Evolutionary conservation across 352 stramenopile species (phyloP), one percentile per base, ranked within the genome.

Genomic region (Phytophthora quininea): DNA sequence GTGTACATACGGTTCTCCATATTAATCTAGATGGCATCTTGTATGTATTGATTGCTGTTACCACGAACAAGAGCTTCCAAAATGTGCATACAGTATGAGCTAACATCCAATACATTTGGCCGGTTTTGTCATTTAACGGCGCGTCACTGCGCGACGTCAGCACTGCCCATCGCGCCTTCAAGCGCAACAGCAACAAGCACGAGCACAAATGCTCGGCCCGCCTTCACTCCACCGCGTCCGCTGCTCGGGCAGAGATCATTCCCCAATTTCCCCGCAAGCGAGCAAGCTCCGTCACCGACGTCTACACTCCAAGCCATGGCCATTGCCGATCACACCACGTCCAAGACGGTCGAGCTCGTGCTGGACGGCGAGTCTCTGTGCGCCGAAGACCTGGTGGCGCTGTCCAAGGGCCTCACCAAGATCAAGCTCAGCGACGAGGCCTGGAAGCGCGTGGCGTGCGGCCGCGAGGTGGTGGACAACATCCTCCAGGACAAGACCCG

Each of bases 401-500:
- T 95, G 33, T 91, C 81, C 56, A 88, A 85, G 54, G 81, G 88
- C 54, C 54, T 73, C 54, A 83, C 69, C 50, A 82, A 61, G 29
- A 76, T 95, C 63, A 64, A 75, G 43, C 75, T 96, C 42, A 92
- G 77, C 59, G 43, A 70, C 8, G 79, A 91, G 31, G 86, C 84
- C 29, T 93, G 86, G 88, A 82, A 87, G 60, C 86, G 87, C 49
- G 87, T 95, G n/a, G 69, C 80, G 4, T 79, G 73, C 54, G 74
- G 84, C 40, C 79, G 86, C 35, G 79, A 93, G 8, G 89, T 96
- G 58, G 88, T 96, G 8, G 89, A 96, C 73, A 91, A 90, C 65
- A 95, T 96, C 74, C 77, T 97, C 49, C 80, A 90, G 64, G 86
- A 91, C 67, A 83, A 74, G 27, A 80, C 80, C 50, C 80, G 82